phyloP scores from a whole-genome alignment of 768 basidiomycete species.

The Hericium rajendrae region DNA sequence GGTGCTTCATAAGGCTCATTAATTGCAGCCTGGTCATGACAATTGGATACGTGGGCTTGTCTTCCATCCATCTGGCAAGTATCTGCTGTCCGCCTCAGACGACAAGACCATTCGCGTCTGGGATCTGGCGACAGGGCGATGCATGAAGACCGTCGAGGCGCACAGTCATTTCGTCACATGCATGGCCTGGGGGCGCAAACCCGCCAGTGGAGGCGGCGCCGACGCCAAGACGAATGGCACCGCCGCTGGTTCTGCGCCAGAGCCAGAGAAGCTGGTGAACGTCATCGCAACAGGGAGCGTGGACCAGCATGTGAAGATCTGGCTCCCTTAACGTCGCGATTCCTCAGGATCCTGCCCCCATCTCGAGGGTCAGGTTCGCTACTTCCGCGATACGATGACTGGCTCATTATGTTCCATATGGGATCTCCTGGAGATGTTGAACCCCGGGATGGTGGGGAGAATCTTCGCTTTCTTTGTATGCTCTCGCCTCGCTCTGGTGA shows the following conservation, averaged over 20 bases:
- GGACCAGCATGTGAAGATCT: constrained; percentile 16
- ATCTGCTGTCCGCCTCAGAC: constrained; percentile 46
- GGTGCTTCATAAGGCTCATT: background rate
- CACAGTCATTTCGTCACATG: constrained; percentile 13
- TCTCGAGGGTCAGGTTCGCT: background rate
- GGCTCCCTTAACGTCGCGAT: constrained; percentile 4
- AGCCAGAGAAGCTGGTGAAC: constrained; percentile 8
- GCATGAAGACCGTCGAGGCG: constrained; percentile 21
- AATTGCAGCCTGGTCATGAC: constrained; percentile 31
- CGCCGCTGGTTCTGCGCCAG: constrained; percentile 2
- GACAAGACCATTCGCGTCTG: constrained; percentile 51
- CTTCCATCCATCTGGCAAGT: constrained; percentile 50
- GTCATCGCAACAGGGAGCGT: constrained; percentile 13
- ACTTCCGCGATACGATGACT: background rate
- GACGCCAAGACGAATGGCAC: constrained; percentile 8
- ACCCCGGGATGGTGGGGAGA: background rate
- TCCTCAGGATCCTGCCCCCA: background rate
- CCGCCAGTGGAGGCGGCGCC: constrained; percentile 1
- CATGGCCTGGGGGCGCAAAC: constrained; percentile 13
- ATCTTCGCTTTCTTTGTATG: background rate
- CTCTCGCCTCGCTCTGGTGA: background rate
- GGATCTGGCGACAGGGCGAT: constrained; percentile 46
- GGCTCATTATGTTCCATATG: background rate
- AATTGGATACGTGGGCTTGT: constrained; percentile 50
- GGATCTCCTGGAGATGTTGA: background rate